Evolutionary conservation across 2,329 filamentous ascomycete genomes (phyloP), one percentile per base, ranked within the genome.

Genomic region (Camptophora hylomeconis): DNA sequence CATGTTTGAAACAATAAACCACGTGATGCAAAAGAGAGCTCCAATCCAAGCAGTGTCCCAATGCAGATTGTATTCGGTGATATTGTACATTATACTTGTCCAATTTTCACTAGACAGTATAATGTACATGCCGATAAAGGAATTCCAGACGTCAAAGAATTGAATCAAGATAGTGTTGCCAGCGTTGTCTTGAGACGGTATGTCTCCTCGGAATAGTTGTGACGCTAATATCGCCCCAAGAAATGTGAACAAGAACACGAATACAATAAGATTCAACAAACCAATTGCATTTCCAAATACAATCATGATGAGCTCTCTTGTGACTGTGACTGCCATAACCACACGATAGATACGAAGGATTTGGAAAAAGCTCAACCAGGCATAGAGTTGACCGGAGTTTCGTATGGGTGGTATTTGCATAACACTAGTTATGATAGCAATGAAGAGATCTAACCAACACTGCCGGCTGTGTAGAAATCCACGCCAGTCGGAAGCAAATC

Each of bases 51-150:
- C 71, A n/a, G 81, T 92, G 20, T 75, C 65, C 41, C 65, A 72
- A 5, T 50, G 46, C 7, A 65, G 66, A 7, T 80, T 75, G 44
- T 72, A 77, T 5, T 68, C 60, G 1, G 84, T 92, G 21, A 86
- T 73, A 34, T 70, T 74, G 58, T 93, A 98, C 32, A 98, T 57
- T 24, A 94, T 80, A 0, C 59, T 58, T 0, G 92, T 98, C 89
- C 89, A 98, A 48, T 93, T 83, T 51, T 98, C 89, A 45, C 83
- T 94, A 7, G 89, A 94, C 24, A 98, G 61, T 17, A 98, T 73
- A 55, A 94, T 83, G 50, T 98, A 98, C 84, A 98, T 95, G 32
- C 86, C 89, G 10, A 98, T 63, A 48, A 98, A 98, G 0, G 84
- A 80, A 48, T 95, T 95, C 61, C 79, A 98, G 19, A 98, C 89